Evolutionary conservation across 2,329 filamentous ascomycete genomes (phyloP).

Genomic region (Neophaeococcomyces aloes): DNA sequence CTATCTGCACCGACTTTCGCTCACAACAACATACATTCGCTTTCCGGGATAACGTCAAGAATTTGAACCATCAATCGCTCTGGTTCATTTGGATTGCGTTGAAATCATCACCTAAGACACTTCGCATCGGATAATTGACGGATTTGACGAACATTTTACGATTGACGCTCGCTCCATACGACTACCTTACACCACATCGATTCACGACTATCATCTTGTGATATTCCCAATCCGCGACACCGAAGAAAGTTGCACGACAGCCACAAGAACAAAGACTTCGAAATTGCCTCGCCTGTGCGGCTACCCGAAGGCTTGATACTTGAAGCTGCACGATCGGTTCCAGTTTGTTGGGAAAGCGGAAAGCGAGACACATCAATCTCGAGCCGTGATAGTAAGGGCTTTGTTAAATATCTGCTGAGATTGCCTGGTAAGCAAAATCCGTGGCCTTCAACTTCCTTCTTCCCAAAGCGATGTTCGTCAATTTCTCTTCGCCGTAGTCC

Average conservation of each 20-base stretch:
- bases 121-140: background rate
- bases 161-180: slow-evolving; percentile 7
- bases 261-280: slow-evolving; percentile 1
- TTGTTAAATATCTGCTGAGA: slow-evolving; percentile 4
- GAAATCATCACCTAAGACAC: background rate
- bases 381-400: background rate
- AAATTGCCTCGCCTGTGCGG: slow-evolving; percentile 7
- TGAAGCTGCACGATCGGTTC: slow-evolving; percentile 5
- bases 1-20: slow-evolving; percentile 9
- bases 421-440: slow-evolving; percentile 8
- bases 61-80: slow-evolving; percentile 20
- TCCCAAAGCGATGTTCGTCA: slow-evolving; percentile 4
- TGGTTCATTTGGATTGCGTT: slow-evolving; percentile 4
- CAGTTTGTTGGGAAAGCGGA: background rate
- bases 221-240: background rate
- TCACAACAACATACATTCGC: slow-evolving; percentile 17
- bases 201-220: background rate
- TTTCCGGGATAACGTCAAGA: slow-evolving; percentile 15
- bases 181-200: background rate
- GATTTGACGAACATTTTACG: slow-evolving; percentile 1
- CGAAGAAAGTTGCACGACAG: background rate
- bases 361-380: slow-evolving; percentile 7
- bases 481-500: slow-evolving; percentile 12
- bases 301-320: slow-evolving; percentile 6
- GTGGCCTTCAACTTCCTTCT: background rate